Conservation (phyloP, 306 rosid species). For the Sesbania bispinosa region DNA sequence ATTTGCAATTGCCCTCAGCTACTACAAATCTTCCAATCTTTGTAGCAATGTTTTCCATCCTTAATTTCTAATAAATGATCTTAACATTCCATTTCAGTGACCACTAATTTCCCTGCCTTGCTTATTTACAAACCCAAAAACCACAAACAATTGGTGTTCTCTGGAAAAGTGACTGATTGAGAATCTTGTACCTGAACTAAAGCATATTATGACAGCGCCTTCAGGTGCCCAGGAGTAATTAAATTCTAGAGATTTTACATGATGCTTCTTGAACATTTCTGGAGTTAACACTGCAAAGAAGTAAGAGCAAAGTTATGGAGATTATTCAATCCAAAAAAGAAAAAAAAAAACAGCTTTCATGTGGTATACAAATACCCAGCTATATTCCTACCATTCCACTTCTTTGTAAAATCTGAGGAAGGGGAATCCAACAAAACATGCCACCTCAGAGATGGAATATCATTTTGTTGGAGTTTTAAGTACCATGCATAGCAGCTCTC, state of each 20-base stretch:
- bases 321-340: not conserved
- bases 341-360: not conserved
- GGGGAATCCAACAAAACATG: conserved; percentile 53
- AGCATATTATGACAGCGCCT: conserved; percentile 67
- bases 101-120: no score
- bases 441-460: conserved; percentile 63
- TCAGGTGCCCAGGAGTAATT: conserved; percentile 65
- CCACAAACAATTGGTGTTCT: no score
- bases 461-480: conserved; percentile 44
- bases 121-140: no score
- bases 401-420: conserved; percentile 27
- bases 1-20: no score
- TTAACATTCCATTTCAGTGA: not conserved
- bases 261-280: conserved; percentile 53
- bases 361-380: not conserved
- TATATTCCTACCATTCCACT: conserved; percentile 42
- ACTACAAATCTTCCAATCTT: no score
- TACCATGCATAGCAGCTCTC: conserved; percentile 60
- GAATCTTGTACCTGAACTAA: conserved; percentile 74
- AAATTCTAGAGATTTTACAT: conserved; percentile 26
- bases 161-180: not conserved
- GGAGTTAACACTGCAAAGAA: conserved; percentile 44
- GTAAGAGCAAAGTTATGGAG: not conserved
- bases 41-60: no score
- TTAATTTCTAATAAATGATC: not conserved